These are phyloP conservation scores for Castanopsis chinensis DNA, from an alignment of 306 rosid genomes.

Conservation along the genomic window DNA sequence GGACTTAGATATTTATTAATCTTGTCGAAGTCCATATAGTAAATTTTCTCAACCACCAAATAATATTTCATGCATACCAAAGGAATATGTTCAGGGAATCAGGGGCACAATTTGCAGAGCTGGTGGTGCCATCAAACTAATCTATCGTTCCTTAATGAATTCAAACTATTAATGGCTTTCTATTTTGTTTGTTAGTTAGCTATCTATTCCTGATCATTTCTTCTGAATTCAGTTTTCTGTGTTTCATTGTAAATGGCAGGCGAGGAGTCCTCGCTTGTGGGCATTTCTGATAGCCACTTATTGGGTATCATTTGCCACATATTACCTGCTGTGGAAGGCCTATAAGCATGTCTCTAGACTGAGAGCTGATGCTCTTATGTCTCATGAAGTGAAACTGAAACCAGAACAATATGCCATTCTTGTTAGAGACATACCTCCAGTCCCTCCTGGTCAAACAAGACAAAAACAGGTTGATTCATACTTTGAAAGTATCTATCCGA, in stretches of 20 bases:
- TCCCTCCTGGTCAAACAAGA: slow-evolving; percentile 53
- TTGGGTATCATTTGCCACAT: slow-evolving; percentile 70
- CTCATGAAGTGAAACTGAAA: slow-evolving; percentile 47
- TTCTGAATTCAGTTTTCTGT: background rate
- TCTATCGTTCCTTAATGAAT: background rate
- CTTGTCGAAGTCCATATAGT: background rate
- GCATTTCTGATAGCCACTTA: slow-evolving; percentile 67
- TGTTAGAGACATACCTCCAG: slow-evolving; percentile 87
- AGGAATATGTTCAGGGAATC: background rate
- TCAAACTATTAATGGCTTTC: background rate
- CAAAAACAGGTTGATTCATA: slow-evolving; percentile 75
- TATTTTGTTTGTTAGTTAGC: background rate
- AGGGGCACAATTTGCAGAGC: background rate
- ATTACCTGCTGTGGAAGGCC: slow-evolving; percentile 76
- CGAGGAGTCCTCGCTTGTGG: slow-evolving; percentile 67
- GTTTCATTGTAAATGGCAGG: slow-evolving; percentile 37
- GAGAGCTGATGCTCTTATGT: slow-evolving; percentile 58
- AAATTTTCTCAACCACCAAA: background rate
- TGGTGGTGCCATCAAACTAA: background rate
- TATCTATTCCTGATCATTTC: slow-evolving; percentile 9
- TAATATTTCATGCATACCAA: background rate
- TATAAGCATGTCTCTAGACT: slow-evolving; percentile 65
- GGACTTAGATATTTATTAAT: background rate
- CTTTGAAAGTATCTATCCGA: slow-evolving; percentile 62
- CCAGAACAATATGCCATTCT: slow-evolving; percentile 73